phyloP scores from a whole-genome alignment of 208 protist species.

The Endotrypanum monterogeii region DNA sequence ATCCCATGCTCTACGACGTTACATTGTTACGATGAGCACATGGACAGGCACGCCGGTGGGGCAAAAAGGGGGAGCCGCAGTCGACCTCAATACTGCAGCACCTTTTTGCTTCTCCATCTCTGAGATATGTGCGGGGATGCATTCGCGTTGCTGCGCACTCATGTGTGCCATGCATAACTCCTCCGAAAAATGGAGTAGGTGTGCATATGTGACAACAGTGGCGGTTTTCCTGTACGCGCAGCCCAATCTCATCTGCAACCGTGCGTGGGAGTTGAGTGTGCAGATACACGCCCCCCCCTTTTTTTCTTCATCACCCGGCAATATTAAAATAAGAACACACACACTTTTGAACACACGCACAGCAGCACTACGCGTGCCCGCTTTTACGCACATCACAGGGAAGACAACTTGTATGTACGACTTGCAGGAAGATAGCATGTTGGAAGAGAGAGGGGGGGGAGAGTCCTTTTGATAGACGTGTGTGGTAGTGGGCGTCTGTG shows the following conservation, averaged over 20 bases:
- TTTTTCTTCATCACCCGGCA: background rate
- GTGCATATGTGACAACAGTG: background rate
- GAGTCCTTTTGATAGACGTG: background rate
- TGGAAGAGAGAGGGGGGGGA: background rate
- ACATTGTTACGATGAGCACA: background rate
- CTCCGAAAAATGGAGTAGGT: background rate
- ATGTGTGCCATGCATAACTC: background rate
- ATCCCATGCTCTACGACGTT: background rate
- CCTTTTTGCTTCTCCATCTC: background rate
- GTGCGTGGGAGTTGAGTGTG: background rate
- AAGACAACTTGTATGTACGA: background rate
- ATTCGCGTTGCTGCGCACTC: background rate
- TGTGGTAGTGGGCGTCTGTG: background rate
- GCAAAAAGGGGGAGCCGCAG: background rate
- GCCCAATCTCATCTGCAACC: background rate
- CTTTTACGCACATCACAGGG: background rate
- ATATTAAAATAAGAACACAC: background rate
- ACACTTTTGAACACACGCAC: background rate
- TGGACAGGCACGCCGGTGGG: background rate
- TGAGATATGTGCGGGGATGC: background rate
- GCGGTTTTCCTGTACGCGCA: background rate
- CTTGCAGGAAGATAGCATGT: background rate
- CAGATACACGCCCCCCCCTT: no score
- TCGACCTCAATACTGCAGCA: background rate
- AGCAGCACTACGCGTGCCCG: background rate